Evolutionary conservation across 2,329 filamentous ascomycete species (phyloP), one percentile per base, ranked within the genome.

Genomic region (Neonectria ditissima): DNA sequence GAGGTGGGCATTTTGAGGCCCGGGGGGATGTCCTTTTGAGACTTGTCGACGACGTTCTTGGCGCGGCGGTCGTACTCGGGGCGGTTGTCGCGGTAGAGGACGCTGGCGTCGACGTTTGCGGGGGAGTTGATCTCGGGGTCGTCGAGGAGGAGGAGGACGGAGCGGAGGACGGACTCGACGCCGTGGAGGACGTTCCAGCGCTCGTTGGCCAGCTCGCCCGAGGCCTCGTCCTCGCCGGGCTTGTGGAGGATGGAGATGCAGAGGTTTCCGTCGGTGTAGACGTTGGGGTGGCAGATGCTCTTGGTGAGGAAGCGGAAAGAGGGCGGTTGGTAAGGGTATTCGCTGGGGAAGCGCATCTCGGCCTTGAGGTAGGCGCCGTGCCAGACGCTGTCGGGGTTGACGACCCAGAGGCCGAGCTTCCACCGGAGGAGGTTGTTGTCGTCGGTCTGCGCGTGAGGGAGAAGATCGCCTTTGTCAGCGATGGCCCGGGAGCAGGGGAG

Each of bases 221-320:
- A 97, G 84, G 94, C 95, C 71, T 92, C 88, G 76, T 98, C 95
- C 65, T 97, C 93, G 69, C 96, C 96, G 0, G 96, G 94, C 18
- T 89, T 87, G 79, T 99, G 95, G 11, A 99, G 89, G 74, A 99
- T 99, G 48, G 94, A 97, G 77, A 99, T 98, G 83, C 96, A 98
- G 47, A 98, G 87, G 70, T 91, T 91, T 73, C 95, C 95, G 77
- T 97, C 92, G 6, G 89, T 81, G 81, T 98, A 98, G 74, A 99
- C 90, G 78, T 99, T 99, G 3, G 95, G 95, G 78, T 99, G 95
- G 81, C 89, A 93, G 66, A 98, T 90, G 16, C 92, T 89, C 34
- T 86, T 86, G 22, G 83, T 81, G 18, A 89, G 78, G 81, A 99
- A 98, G 68, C 91, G 90, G 84, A 99, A 98, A 59, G 91, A 91